Evolutionary conservation across 306 rosid species (phyloP).

Genomic region (Parietaria judaica): DNA sequence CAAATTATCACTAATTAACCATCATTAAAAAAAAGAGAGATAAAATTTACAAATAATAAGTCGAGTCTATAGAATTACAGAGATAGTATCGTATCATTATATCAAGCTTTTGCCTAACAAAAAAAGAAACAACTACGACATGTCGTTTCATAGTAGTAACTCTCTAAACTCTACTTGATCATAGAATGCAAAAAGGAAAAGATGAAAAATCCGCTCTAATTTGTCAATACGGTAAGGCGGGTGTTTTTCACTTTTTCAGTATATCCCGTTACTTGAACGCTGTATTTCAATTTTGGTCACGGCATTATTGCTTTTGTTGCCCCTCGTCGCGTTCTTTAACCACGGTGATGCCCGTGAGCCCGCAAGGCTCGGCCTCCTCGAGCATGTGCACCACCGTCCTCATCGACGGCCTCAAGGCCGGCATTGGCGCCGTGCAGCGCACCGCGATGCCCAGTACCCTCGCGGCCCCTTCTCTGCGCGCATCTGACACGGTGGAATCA

Average conservation of each 20-base stretch:
- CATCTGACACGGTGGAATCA: conserved; percentile 46
- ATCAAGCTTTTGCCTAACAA: not conserved
- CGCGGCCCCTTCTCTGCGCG: conserved; percentile 49
- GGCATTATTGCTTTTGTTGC: conserved; percentile 5
- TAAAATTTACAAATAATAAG: too few relatives aligned
- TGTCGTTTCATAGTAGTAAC: conserved; percentile 1
- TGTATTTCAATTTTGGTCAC: not conserved
- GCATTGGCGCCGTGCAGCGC: conserved; percentile 46
- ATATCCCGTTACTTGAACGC: too few relatives aligned
- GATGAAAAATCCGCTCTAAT: not conserved
- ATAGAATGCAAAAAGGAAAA: not conserved
- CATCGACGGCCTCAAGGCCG: conserved; percentile 76
- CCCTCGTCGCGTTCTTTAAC: not conserved
- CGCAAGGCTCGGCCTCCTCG: conserved; percentile 61
- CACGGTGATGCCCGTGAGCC: conserved; percentile 29
- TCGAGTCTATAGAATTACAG: too few relatives aligned
- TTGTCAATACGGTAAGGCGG: too few relatives aligned
- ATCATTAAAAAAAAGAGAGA: too few relatives aligned
- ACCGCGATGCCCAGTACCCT: conserved; percentile 57
- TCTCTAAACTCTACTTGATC: not conserved
- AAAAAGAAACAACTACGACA: conserved; percentile 5
- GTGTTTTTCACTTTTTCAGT: too few relatives aligned
- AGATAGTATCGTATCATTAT: not conserved
- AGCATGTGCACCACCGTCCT: conserved; percentile 85
- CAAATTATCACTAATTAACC: too few relatives aligned